Evolutionary conservation across 257 asterid species (phyloP).

Genomic region (Solanum raphanifolium): DNA sequence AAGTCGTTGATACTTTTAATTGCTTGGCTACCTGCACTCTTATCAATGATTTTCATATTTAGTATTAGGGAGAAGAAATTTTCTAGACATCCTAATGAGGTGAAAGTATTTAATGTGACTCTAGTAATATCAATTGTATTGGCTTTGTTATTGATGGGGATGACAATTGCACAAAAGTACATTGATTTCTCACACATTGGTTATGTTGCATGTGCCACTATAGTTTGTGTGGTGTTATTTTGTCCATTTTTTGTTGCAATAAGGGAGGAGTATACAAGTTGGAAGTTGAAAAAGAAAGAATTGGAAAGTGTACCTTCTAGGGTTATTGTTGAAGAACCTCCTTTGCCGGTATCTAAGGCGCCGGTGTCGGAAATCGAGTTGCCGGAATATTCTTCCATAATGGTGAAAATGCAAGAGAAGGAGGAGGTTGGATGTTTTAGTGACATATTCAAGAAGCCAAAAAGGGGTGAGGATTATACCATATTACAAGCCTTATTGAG

Average conservation of each 20-base stretch:
- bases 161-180: slow-evolving; percentile 16
- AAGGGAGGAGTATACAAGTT: slow-evolving; percentile 8
- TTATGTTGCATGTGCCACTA: slow-evolving; percentile 15
- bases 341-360: not conserved
- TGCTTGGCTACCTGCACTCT: slow-evolving; percentile 19
- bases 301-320: not conserved
- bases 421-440: not conserved
- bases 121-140: slow-evolving; percentile 8
- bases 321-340: slow-evolving; percentile 5
- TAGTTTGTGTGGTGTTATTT: slow-evolving; percentile 14
- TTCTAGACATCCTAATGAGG: slow-evolving; percentile 11
- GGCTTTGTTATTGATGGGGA: slow-evolving; percentile 17
- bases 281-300: not conserved
- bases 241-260: slow-evolving; percentile 5
- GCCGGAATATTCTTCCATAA: not conserved
- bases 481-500: slow-evolving; percentile 22
- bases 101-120: slow-evolving; percentile 7
- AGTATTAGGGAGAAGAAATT: slow-evolving; percentile 11
- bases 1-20: slow-evolving; percentile 16
- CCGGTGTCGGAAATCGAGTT: not conserved
- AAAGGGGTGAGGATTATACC: slow-evolving; percentile 27
- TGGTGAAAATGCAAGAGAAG: not conserved
- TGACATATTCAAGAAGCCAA: slow-evolving; percentile 14
- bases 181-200: slow-evolving; percentile 4
- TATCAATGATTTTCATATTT: slow-evolving; percentile 9